Evolutionary conservation across 2,329 filamentous ascomycete species (phyloP), one percentile per base, ranked within the genome.

Genomic region (Davidsoniella neocaledoniae): DNA sequence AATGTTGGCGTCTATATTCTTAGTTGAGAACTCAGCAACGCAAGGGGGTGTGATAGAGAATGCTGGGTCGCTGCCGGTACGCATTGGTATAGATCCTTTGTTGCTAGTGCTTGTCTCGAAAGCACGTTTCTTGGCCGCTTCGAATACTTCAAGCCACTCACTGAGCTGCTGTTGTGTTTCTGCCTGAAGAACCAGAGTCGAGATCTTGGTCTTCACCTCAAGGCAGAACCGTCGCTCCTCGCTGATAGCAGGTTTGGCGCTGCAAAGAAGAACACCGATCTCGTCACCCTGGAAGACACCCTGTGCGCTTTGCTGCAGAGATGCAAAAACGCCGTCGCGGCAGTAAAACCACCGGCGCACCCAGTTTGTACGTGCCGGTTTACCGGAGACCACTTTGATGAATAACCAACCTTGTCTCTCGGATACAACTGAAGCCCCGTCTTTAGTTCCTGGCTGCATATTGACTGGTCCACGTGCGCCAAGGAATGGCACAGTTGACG

Each of bases 391-490:
- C 1, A 81, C 84, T 47, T 86, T 76, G 57, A 94, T 63, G 62
- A 88, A 94, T 2, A 98, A 68, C 91, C 91, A 98, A 2, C 90
- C 88, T 63, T 96, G 91, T 63, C 94, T 96, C 64, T 94, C 88
- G 6, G 69, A 69, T 26, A 75, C 63, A 43, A 68, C 64, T n/a
- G 67, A 55, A 59, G 68, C 61, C 2, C 44, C 39, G 29, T 43
- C 49, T 5, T 39, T 37, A 10, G 23, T 36, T 5, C 14, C 43
- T 62, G 75, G 59, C 59, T 70, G 68, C 48, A 70, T 66, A 2
- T 66, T 71, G 29, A 84, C 73, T 0, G 85, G 78, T 1, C 81
- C 74, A 26, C 71, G 79, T 9, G 73, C 83, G 5, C 85, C 83
- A 16, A 94, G 72, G 60, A 86, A 94, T 6, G 88, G 85, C 2